Base-by-base conservation (phyloP, 169 alveolate genomes). In the Hammondia hammondi region DNA sequence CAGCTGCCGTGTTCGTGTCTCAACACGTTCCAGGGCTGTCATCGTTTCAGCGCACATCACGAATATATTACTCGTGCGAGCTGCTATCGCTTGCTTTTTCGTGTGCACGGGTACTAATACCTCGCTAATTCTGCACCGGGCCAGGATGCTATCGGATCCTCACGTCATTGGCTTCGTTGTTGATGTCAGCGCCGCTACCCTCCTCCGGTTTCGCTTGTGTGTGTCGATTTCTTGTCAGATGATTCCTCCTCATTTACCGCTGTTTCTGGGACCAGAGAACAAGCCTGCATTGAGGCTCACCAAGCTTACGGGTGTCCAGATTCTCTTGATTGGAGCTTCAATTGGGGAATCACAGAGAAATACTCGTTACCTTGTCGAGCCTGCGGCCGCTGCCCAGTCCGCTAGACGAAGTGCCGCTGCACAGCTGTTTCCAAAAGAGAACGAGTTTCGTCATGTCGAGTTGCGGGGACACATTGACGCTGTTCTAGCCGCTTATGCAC, bases 211-310 rank as follows among this genome's bases (percentile, higher is more conserved):
- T 71, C 81, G 19, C 81, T 71, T 29, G 4, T 71, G 81, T 21
- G 81, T 52, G 61, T 0, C 61, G 61, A 0, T 77, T 12, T 77
- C 19, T 39, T 35, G 6, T 82, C 90, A 82, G 90, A 82, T 82
- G 90, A 45, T 82, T 17, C 70, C 90, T 5, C 90, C 90, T 6
- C 90, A 82, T 48, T 52, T 82, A 1, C 71, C 90, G 37, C 71
- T 82, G 17, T 82, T 82, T 35, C 70, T 82, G 70, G 90, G 90
- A 29, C 90, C 90, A 21, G 90, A 82, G 29, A 82, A 82, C 90
- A 82, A 82, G 90, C 90, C 90, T 14, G 71, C 35, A 24, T 46
- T 82, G 90, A 39, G 70, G 24, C 90, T 82, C 29, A 48, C 90
- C 35, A 35, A 21, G 24, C 70, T 82, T 12, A 82, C 90, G 7